Evolutionary conservation across 2,329 filamentous ascomycete species (phyloP).

Genomic region (Bipolaris bicolor): DNA sequence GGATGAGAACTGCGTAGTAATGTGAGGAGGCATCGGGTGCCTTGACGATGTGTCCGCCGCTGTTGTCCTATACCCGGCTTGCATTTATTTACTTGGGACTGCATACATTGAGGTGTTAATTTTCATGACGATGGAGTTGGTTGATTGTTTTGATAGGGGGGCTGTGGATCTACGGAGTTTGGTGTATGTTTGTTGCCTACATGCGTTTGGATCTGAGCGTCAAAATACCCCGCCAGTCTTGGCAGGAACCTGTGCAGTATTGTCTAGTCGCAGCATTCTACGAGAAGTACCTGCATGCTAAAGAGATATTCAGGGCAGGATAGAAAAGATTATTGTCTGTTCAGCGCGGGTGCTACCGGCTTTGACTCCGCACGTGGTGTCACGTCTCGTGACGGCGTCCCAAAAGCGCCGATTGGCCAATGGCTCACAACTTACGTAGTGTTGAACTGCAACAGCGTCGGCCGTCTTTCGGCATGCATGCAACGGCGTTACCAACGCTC

Average conservation of each 20-base stretch:
- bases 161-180: conserved; percentile 26
- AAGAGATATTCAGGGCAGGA: conserved; percentile 7
- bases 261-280: conserved; percentile 9
- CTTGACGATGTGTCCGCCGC: neutral
- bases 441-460: conserved; percentile 9
- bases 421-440: conserved; percentile 28
- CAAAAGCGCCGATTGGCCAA: conserved; percentile 29
- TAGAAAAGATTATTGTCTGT: conserved; percentile 23
- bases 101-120: neutral
- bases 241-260: conserved; percentile 11
- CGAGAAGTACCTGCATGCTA: conserved; percentile 2
- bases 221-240: conserved; percentile 17
- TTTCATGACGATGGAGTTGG: conserved; percentile 4
- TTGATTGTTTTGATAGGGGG: conserved; percentile 22
- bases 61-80: conserved; percentile 6
- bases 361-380: conserved; percentile 18
- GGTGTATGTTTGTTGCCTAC: conserved; percentile 29
- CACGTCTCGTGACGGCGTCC: conserved; percentile 16
- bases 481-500: neutral
- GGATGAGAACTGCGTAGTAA: conserved; percentile 49
- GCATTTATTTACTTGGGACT: neutral
- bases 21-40: conserved; percentile 31
- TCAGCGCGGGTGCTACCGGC: conserved; percentile 37
- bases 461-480: neutral
- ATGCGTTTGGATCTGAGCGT: conserved; percentile 21